A percentile compares a stretch with the other conserved stretches of the same genome.
phyloP scores from a whole-genome alignment of 352 stramenopile genomes.

The Aphanomyces invadans region DNA sequence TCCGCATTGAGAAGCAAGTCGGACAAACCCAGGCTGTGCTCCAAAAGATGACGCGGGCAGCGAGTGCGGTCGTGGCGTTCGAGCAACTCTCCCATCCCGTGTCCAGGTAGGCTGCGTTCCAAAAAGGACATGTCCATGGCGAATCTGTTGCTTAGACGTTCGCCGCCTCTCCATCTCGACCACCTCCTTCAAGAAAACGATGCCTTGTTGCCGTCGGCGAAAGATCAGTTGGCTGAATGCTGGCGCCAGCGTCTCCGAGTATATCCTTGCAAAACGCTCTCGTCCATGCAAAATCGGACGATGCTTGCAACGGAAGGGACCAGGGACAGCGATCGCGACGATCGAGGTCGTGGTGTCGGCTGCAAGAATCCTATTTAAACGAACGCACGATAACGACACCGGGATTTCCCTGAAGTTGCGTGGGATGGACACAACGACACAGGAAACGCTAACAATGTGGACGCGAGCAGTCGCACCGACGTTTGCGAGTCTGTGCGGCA shows the following conservation, averaged over 20 bases:
- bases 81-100: background rate
- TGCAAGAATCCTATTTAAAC: slow-evolving; percentile 31
- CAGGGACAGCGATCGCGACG: background rate
- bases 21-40: slow-evolving; percentile 6
- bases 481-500: too few relatives aligned
- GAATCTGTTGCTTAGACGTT: slow-evolving; percentile 19
- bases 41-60: background rate
- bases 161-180: background rate
- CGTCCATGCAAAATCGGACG: slow-evolving; percentile 6
- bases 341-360: too few relatives aligned
- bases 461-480: too few relatives aligned
- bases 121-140: too few relatives aligned
- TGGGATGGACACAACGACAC: too few relatives aligned
- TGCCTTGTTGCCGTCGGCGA: slow-evolving; percentile 41
- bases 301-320: too few relatives aligned
- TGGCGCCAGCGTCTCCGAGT: slow-evolving; percentile 12
- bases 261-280: slow-evolving; percentile 7
- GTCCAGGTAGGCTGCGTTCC: slow-evolving; percentile 2
- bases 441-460: too few relatives aligned
- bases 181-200: slow-evolving; percentile 41
- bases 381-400: too few relatives aligned
- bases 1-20: slow-evolving; percentile 9
- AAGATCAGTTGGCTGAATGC: slow-evolving; percentile 39
- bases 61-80: background rate
- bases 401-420: too few relatives aligned